Evolutionary conservation across 805 yeast genomes (phyloP).

Genomic region (Blastobotrys peoriensis): DNA sequence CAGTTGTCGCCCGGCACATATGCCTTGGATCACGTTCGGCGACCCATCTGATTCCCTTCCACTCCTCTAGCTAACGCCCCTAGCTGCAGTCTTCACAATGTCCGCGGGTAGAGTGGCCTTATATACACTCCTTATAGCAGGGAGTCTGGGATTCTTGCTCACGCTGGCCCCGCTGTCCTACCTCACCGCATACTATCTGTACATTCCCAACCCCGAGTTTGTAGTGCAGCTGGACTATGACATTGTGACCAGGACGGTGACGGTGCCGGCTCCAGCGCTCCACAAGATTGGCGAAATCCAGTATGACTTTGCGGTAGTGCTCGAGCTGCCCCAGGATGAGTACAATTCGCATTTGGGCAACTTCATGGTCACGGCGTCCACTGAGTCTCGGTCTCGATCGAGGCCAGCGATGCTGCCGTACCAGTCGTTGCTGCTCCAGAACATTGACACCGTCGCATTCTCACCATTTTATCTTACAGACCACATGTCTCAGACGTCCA

Average conservation of each 20-base stretch:
- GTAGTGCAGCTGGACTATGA: conserved; percentile 17
- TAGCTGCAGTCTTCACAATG: too few relatives aligned
- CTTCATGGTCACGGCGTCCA: conserved; percentile 25
- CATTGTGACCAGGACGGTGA: conserved; percentile 12
- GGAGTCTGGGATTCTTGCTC: conserved; percentile 13
- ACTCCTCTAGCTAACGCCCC: too few relatives aligned
- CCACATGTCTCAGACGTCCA: conserved; percentile 21
- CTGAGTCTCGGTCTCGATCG: conserved; percentile 7
- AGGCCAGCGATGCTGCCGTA: conserved; percentile 30
- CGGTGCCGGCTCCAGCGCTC: conserved; percentile 12
- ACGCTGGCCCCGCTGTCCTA: conserved; percentile 19
- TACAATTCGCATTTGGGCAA: conserved; percentile 29
- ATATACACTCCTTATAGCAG: conserved; percentile 11
- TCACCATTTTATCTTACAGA: conserved; percentile 29
- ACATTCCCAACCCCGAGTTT: conserved; percentile 20
- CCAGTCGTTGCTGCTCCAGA: conserved; percentile 24
- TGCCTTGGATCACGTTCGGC: too few relatives aligned
- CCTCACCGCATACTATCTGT: conserved; percentile 15
- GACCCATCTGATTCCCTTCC: too few relatives aligned
- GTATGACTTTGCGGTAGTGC: conserved; percentile 25
- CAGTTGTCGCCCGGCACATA: too few relatives aligned
- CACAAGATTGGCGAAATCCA: conserved; percentile 16
- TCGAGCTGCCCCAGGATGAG: conserved; percentile 28
- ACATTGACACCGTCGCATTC: conserved; percentile 23
- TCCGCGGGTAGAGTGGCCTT: conserved; percentile 2